Evolutionary conservation across 1,139 yeast genomes (phyloP).

Genomic region (Yamadazyma pseudoaaseri): DNA sequence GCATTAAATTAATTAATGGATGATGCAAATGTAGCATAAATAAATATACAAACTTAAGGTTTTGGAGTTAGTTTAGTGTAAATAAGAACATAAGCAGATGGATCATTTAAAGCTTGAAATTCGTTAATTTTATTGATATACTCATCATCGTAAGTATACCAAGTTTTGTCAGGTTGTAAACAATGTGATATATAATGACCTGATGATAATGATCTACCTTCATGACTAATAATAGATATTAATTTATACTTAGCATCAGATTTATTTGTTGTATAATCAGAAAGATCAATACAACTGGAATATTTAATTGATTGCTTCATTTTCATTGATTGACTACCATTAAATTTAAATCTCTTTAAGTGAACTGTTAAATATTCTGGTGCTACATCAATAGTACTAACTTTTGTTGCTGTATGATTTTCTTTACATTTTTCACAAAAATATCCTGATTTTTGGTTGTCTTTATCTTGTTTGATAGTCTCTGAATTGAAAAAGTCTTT

Average conservation of each 20-base stretch:
- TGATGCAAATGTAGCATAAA: no score
- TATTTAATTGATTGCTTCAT: conserved; percentile 84
- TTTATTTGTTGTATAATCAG: conserved; percentile 54
- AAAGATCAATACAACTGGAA: conserved; percentile 72
- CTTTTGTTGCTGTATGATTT: conserved; percentile 75
- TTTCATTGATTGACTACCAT: conserved; percentile 72
- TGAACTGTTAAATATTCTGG: conserved; percentile 90
- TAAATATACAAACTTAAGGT: conserved; percentile 1
- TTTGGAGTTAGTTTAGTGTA: conserved; percentile 67
- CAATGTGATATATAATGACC: conserved; percentile 95
- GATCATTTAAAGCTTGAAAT: conserved; percentile 72
- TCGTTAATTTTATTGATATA: conserved; percentile 73
- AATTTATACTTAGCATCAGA: conserved; percentile 66
- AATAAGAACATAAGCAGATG: conserved; percentile 85
- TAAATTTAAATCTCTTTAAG: conserved; percentile 85
- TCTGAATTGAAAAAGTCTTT: conserved; percentile 82
- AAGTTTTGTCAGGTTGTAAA: conserved; percentile 83
- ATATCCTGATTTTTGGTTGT: conserved; percentile 64
- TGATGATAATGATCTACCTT: conserved; percentile 86
- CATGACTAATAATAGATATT: conserved; percentile 87
- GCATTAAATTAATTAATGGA: neutral
- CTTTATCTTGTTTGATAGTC: conserved; percentile 59
- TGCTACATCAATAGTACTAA: conserved; percentile 69
- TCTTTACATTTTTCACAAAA: conserved; percentile 84
- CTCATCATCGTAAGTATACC: conserved; percentile 96